A percentile compares a stretch with the other conserved stretches of the same genome.
phyloP scores from a whole-genome alignment of 306 rosid species.

The Citrullus mucosospermus region DNA sequence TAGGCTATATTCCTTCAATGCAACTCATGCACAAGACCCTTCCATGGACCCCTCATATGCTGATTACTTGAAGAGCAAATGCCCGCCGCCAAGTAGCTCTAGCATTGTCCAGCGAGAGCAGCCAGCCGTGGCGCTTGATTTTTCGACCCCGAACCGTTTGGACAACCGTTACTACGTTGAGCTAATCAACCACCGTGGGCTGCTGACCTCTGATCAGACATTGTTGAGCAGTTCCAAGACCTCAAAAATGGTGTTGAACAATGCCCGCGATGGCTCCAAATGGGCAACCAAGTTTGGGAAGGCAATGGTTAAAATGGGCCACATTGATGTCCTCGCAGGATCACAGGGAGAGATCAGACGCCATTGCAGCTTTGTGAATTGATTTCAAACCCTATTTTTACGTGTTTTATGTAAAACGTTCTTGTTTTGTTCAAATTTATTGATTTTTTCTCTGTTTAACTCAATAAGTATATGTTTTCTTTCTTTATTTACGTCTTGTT shows the following conservation, averaged over 20 bases:
- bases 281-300: constrained; percentile 21
- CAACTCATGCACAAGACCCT: constrained; percentile 19
- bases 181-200: constrained; percentile 10
- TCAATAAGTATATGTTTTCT: not conserved
- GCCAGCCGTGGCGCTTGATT: constrained; percentile 5
- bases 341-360: constrained; percentile 20
- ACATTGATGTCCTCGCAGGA: constrained; percentile 19
- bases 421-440: not conserved
- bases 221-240: constrained; percentile 11
- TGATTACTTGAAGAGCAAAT: constrained; percentile 10
- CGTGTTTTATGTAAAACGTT: not conserved
- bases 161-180: constrained; percentile 13
- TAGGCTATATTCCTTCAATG: constrained; percentile 14
- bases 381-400: not conserved
- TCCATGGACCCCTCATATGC: constrained; percentile 15
- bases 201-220: constrained; percentile 18
- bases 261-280: constrained; percentile 3
- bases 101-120: not conserved
- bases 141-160: constrained; percentile 11
- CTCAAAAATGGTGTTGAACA: constrained; percentile 6
- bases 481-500: not conserved
- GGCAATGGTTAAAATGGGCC: constrained; percentile 32
- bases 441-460: not conserved
- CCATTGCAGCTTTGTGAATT: constrained; percentile 18
- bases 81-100: not conserved